Evolutionary conservation across 2,329 filamentous ascomycete genomes (phyloP), one percentile per base, ranked within the genome.

Genomic region (Helotiales sp.): DNA sequence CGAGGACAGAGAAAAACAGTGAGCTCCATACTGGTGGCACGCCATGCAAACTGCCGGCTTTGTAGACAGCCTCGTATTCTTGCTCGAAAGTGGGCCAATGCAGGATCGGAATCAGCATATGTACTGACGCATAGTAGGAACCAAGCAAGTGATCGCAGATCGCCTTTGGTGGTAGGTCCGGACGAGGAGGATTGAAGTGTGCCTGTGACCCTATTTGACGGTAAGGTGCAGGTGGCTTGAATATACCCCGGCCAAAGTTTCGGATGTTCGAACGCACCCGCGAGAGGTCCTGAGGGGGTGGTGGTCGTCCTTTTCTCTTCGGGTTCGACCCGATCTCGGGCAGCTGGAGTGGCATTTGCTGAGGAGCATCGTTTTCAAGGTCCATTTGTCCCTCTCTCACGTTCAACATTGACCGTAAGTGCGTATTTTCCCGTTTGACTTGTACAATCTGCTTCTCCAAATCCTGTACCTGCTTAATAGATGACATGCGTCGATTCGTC

Each of bases 381-480:
- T 85, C 84, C 80, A 84, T 82, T 70, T 82, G 82, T 63, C 76
- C 72, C n/a, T 78, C 76, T 63, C 72, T 70, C 34, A 73, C 69
- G 61, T 80, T 81, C 50, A 93, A 80, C 75, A 89, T 87, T 32
- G 90, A 88, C 61, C 88, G 88, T 45, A 97, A 82, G 69, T 89
- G 90, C 64, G 83, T 85, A 75, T 97, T 94, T 78, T 97, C 92
- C 66, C 93, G 89, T 77, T 90, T 92, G 47, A 96, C 86, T 61
- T 90, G 86, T 55, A 91, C 87, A 75, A 97, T 87, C 79, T 97
- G 94, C 79, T 93, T 96, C 80, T 98, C 95, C 28, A 99, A 84
- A 78, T 99, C 96, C 80, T 98, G 96, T 13, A 98, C 92, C 83
- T 97, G 96, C 87, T 98, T 99, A 81, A 98, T 98, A 1, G 95